phyloP scores from a whole-genome alignment of 139 green algal genomes.

The Pleodorina starrii region DNA sequence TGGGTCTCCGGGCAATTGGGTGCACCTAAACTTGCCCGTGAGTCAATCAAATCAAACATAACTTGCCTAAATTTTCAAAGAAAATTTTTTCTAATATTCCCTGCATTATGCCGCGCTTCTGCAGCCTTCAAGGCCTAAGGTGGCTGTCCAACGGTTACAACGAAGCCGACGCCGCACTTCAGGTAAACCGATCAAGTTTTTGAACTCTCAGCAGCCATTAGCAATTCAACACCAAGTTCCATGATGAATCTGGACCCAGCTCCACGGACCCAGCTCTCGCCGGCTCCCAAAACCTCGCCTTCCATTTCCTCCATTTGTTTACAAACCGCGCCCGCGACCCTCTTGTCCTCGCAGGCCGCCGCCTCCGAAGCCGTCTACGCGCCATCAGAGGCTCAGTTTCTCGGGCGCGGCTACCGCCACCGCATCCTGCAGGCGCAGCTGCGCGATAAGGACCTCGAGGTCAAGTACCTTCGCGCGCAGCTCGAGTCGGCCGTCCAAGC shows the following conservation, averaged over 20 bases:
- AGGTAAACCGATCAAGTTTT: constrained; percentile 8
- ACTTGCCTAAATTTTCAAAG: not conserved
- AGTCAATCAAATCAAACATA: not conserved
- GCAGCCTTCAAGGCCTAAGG: constrained; percentile 47
- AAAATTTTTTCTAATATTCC: not conserved
- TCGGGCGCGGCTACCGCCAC: constrained; percentile 39
- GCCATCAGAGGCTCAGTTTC: constrained; percentile 31
- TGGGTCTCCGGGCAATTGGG: not conserved
- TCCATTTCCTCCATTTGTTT: no score
- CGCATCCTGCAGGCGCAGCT: constrained; percentile 44
- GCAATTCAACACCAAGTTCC: no score
- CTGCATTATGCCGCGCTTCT: not conserved
- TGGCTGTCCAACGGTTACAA: constrained; percentile 29
- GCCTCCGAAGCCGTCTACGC: constrained; percentile 7
- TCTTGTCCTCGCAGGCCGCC: not conserved
- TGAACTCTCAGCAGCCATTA: no score
- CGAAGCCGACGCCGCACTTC: not conserved
- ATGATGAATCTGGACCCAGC: no score
- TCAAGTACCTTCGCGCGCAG: constrained; percentile 37
- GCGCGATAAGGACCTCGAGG: constrained; percentile 49
- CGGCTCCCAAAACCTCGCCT: no score
- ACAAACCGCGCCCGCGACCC: no score
- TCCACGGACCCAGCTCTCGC: no score
- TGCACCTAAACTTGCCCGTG: not conserved
- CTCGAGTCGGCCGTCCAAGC: constrained; percentile 25